phyloP scores from a whole-genome alignment of 805 yeast species.

The Grigorovia yakushimaensis region DNA sequence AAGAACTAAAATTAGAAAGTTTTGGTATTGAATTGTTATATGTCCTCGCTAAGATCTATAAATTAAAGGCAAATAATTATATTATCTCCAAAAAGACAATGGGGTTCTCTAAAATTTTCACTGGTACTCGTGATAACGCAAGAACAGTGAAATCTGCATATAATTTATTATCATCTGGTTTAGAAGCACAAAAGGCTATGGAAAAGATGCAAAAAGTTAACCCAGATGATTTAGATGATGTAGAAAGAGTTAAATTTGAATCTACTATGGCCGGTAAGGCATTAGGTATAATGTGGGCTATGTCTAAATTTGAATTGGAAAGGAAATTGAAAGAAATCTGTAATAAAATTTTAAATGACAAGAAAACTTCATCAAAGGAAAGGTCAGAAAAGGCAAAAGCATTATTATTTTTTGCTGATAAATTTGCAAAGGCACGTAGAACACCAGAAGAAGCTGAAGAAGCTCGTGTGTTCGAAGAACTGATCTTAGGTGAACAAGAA shows the following conservation, averaged over 20 bases:
- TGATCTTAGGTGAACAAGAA: conserved; percentile 76
- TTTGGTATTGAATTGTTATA: conserved; percentile 86
- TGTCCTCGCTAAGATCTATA: conserved; percentile 72
- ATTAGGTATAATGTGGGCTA: conserved; percentile 91
- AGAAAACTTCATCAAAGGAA: conserved; percentile 46
- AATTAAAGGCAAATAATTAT: conserved; percentile 62
- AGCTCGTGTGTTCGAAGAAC: conserved; percentile 80
- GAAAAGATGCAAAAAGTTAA: conserved; percentile 67
- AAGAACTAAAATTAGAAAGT: conserved; percentile 83
- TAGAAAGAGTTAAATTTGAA: conserved; percentile 68
- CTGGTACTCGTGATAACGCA: conserved; percentile 77
- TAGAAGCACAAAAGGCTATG: conserved; percentile 78
- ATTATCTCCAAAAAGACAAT: conserved; percentile 69
- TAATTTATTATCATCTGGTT: conserved; percentile 69
- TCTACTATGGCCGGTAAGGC: conserved; percentile 78
- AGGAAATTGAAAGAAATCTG: conserved; percentile 74
- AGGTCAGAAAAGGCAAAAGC: conserved; percentile 75
- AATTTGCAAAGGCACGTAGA: conserved; percentile 58
- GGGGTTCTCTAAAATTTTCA: conserved; percentile 78
- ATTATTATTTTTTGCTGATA: conserved; percentile 57
- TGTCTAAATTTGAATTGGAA: conserved; percentile 79
- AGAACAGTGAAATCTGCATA: conserved; percentile 74
- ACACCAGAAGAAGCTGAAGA: conserved; percentile 88
- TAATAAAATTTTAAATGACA: conserved; percentile 66
- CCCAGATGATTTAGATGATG: conserved; percentile 45